Evolutionary conservation across 805 yeast species (phyloP).

Genomic region (Cyberlindnera samutprakarnensis): DNA sequence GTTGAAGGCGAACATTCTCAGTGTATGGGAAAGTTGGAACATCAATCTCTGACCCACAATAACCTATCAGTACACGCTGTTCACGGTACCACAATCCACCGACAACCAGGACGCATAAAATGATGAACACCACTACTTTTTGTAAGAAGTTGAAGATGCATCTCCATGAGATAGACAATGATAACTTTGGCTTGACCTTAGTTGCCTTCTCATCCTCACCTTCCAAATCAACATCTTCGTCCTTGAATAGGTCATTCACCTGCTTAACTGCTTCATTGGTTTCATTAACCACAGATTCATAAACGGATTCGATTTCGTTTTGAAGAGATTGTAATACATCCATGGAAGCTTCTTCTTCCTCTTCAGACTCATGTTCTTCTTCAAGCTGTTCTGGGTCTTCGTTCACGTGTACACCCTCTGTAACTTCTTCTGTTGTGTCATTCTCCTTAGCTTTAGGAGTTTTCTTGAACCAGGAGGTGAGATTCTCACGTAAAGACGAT

Average conservation of each 20-base stretch:
- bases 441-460: not conserved
- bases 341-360: slow-evolving; percentile 6
- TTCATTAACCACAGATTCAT: slow-evolving; percentile 18
- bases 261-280: slow-evolving; percentile 23
- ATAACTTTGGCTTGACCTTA: not conserved
- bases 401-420: slow-evolving; percentile 3
- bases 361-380: slow-evolving; percentile 6
- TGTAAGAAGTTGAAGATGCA: slow-evolving; percentile 12
- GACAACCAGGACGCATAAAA: slow-evolving; percentile 30
- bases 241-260: slow-evolving; percentile 14
- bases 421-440: not conserved
- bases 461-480: slow-evolving; percentile 1
- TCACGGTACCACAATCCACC: slow-evolving; percentile 57
- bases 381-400: slow-evolving; percentile 9
- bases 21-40: slow-evolving; percentile 31
- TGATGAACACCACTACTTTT: slow-evolving; percentile 26
- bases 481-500: slow-evolving; percentile 1
- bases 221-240: slow-evolving; percentile 8
- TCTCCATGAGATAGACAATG: slow-evolving; percentile 6
- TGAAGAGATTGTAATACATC: slow-evolving; percentile 16
- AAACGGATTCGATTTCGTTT: slow-evolving; percentile 18
- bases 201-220: not conserved
- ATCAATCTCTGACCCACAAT: slow-evolving; percentile 59
- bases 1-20: slow-evolving; percentile 25
- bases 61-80: slow-evolving; percentile 57